Percentiles rank a stretch among this genome's conserved stretches.
Evolutionary conservation across 768 basidiomycete genomes (phyloP).

Genomic region (Suillus variegatus): DNA sequence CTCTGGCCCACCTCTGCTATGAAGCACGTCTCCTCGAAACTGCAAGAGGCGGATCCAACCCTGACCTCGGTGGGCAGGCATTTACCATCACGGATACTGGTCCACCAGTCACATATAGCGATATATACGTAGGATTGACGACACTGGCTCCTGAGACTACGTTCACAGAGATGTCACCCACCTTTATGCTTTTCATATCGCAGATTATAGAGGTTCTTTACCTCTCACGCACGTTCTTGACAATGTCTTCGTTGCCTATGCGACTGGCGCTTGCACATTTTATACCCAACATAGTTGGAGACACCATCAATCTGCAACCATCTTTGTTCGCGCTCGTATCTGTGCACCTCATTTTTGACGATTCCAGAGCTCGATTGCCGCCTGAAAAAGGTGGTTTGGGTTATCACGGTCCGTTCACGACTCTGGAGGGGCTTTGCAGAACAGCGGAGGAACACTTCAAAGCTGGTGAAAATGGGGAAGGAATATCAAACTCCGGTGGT

Average conservation of each 20-base stretch:
- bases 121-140: slow-evolving; percentile 55
- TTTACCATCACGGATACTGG: slow-evolving; percentile 71
- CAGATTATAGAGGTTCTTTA: slow-evolving; percentile 60
- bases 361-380: slow-evolving; percentile 59
- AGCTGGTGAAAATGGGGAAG: slow-evolving; percentile 37
- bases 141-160: slow-evolving; percentile 57
- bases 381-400: slow-evolving; percentile 64
- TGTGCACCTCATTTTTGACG: slow-evolving; percentile 63
- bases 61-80: slow-evolving; percentile 74
- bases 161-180: slow-evolving; percentile 60
- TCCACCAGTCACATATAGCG: slow-evolving; percentile 61
- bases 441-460: slow-evolving; percentile 50
- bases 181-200: slow-evolving; percentile 64
- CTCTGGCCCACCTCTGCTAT: slow-evolving; percentile 70
- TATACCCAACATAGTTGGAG: slow-evolving; percentile 49
- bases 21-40: slow-evolving; percentile 68
- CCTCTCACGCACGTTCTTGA: slow-evolving; percentile 44
- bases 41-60: slow-evolving; percentile 39
- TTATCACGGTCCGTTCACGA: slow-evolving; percentile 59
- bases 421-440: slow-evolving; percentile 57
- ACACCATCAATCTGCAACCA: slow-evolving; percentile 59
- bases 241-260: slow-evolving; percentile 30
- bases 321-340: slow-evolving; percentile 53
- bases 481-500: slow-evolving; percentile 45
- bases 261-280: slow-evolving; percentile 35